Evolutionary conservation across 495 filamentous ascomycete species (phyloP).

Genomic region (Hypoxylon crocopeplum): DNA sequence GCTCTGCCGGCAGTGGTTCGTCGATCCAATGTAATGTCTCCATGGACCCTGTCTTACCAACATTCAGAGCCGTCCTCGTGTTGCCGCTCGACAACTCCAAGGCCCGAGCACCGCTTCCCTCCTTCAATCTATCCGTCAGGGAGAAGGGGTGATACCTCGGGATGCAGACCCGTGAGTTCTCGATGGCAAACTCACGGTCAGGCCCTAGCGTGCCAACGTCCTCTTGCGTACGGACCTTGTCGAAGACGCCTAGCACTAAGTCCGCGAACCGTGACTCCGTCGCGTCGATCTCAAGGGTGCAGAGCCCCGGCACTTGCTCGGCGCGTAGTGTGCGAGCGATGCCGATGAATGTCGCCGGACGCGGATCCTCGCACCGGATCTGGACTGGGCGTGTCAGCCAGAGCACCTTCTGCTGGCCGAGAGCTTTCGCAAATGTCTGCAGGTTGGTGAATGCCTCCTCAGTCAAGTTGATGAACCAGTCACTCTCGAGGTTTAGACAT

Average conservation of each 20-base stretch:
- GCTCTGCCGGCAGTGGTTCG: background rate
- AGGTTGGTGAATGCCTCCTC: slow-evolving; percentile 30
- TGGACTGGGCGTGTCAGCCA: slow-evolving; percentile 43
- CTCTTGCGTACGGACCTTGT: slow-evolving; percentile 26
- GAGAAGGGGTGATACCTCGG: slow-evolving; percentile 34
- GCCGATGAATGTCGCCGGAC: slow-evolving; percentile 34
- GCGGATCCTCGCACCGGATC: slow-evolving; percentile 39
- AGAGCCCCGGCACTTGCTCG: slow-evolving; percentile 35
- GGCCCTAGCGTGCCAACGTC: slow-evolving; percentile 32
- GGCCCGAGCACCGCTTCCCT: background rate
- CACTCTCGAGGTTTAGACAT: slow-evolving; percentile 42
- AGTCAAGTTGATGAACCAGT: slow-evolving; percentile 42
- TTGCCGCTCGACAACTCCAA: background rate
- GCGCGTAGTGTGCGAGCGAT: slow-evolving; percentile 28
- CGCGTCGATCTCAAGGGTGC: slow-evolving; percentile 34
- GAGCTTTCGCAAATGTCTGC: slow-evolving; percentile 20
- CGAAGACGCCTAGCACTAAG: slow-evolving; percentile 27
- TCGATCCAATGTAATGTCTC: slow-evolving; percentile 35
- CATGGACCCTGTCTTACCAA: slow-evolving; percentile 32
- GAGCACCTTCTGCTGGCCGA: slow-evolving; percentile 35
- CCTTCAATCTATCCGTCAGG: slow-evolving; percentile 12
- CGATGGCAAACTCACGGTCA: slow-evolving; percentile 40
- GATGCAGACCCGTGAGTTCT: slow-evolving; percentile 26
- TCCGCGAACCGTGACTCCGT: slow-evolving; percentile 14
- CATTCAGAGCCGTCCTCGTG: slow-evolving; percentile 11